phyloP scores from a whole-genome alignment of 163 green algal species.

The Scenedesmus sp. region DNA sequence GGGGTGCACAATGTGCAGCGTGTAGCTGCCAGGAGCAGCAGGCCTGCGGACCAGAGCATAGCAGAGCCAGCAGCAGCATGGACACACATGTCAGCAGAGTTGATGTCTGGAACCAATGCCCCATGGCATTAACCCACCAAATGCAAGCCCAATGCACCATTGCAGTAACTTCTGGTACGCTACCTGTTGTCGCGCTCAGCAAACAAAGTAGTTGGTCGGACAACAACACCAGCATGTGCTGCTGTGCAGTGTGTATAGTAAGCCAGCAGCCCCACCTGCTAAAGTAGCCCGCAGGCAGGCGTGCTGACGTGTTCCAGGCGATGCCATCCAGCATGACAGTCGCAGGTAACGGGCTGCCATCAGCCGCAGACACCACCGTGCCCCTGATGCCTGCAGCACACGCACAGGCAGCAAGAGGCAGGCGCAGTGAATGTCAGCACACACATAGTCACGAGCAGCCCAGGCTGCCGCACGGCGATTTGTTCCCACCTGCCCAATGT shows the following conservation, averaged over 20 bases:
- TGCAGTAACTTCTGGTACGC: not conserved
- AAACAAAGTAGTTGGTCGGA: too few species aligned
- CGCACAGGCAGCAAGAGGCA: not conserved
- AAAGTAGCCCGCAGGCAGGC: conserved; percentile 54
- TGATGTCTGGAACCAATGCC: not conserved
- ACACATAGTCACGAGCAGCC: not conserved
- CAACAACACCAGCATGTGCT: not conserved
- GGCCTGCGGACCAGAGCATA: not conserved
- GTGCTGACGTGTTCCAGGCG: conserved; percentile 33
- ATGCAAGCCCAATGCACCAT: not conserved
- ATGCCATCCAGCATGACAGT: conserved; percentile 62
- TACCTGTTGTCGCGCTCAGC: too few species aligned
- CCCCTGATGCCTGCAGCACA: conserved; percentile 35
- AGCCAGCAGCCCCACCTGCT: conserved; percentile 54
- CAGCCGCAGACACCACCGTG: not conserved
- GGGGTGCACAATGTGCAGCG: conserved; percentile 51
- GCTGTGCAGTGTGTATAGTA: not conserved
- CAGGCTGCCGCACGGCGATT: not conserved
- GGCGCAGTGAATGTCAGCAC: not conserved
- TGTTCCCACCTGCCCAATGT: not conserved
- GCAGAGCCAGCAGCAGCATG: not conserved
- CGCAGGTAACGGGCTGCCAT: conserved; percentile 50
- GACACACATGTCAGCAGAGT: not conserved
- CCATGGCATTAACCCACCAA: not conserved
- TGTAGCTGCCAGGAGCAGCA: conserved; percentile 64